Evolutionary conservation across 306 rosid species (phyloP).

Genomic region (Crotalaria pallida): DNA sequence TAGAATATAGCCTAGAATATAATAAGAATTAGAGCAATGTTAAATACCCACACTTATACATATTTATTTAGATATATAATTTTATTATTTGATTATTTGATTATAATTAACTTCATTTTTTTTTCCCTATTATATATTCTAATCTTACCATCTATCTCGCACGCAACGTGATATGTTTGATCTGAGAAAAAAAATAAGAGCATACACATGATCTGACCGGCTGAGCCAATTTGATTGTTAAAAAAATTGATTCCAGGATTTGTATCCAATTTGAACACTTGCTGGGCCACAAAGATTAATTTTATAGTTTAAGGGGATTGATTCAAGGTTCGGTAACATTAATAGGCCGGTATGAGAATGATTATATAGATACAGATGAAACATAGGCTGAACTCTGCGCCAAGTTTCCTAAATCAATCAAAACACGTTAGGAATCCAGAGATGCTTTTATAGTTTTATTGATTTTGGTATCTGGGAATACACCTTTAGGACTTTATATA

Average conservation of each 20-base stretch:
- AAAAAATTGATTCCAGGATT: background rate
- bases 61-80: too few relatives aligned
- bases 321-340: background rate
- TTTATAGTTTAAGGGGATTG: background rate
- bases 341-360: background rate
- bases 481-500: background rate
- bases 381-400: background rate
- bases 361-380: background rate
- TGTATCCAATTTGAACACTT: too few relatives aligned
- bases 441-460: background rate
- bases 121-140: too few relatives aligned
- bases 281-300: background rate
- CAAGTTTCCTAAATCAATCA: background rate
- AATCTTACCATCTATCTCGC: too few relatives aligned
- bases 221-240: background rate
- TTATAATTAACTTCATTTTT: too few relatives aligned
- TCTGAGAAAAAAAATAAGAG: too few relatives aligned
- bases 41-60: background rate
- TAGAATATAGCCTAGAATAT: too few relatives aligned
- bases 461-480: background rate
- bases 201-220: too few relatives aligned
- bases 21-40: too few relatives aligned
- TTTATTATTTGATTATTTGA: background rate
- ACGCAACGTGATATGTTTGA: too few relatives aligned
- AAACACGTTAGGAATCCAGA: slow-evolving; percentile 18